A percentile compares a stretch with the other conserved stretches of the same genome.
phyloP scores from a whole-genome alignment of 305 asterid genomes.

The Solanum chacoense region DNA sequence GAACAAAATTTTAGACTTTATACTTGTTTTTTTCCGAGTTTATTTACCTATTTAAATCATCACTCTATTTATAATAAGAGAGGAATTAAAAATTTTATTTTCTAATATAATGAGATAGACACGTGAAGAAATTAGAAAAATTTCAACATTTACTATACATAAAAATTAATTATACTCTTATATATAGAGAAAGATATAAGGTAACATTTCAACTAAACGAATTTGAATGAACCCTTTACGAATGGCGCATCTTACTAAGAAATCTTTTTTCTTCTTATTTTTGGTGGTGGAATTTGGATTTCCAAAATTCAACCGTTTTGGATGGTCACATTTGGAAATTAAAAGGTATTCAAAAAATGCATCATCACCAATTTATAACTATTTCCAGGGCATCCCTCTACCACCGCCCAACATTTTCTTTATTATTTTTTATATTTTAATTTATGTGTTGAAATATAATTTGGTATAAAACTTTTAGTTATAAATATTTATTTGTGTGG shows the following conservation, averaged over 20 bases:
- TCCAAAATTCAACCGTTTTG: background rate
- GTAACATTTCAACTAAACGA: background rate
- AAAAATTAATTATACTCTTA: background rate
- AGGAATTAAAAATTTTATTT: fast-evolving
- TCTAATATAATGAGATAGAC: background rate
- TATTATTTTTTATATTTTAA: background rate
- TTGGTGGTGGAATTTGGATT: background rate
- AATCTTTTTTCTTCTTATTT: background rate
- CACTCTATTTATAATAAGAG: background rate
- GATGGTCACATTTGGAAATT: background rate
- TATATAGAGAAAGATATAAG: background rate
- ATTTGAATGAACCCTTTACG: background rate
- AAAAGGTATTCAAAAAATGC: background rate
- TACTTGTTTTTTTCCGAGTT: background rate
- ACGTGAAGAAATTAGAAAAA: background rate
- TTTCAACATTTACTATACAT: background rate
- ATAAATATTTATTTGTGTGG: background rate
- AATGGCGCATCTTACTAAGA: fast-evolving
- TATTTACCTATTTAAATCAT: background rate
- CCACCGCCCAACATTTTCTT: background rate
- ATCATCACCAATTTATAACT: background rate
- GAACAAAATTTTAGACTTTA: background rate
- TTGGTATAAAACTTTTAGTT: background rate
- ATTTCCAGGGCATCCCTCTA: background rate
- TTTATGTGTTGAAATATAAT: background rate